A percentile compares a stretch with the other conserved stretches of the same genome.
Conservation (phyloP, 495 filamentous ascomycete species). For the Aspergillus haitiensis region DNA sequence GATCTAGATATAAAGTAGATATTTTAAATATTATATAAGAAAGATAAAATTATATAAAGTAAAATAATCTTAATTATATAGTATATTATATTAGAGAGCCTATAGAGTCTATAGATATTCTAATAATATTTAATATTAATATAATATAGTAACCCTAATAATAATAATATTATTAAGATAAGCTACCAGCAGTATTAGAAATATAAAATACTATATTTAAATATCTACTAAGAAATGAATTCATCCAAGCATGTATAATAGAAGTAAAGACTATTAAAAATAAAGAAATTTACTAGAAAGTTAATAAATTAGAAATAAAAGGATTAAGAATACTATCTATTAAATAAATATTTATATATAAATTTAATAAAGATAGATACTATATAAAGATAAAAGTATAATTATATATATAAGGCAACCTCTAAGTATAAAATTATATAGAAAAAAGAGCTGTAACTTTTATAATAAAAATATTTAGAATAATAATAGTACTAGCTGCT, state of each 20-base stretch:
- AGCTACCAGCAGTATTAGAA: neutral
- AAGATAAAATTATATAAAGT: too few relatives aligned
- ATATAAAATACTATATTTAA: too few relatives aligned
- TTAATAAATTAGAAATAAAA: neutral
- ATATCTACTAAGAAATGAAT: neutral
- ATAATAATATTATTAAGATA: neutral
- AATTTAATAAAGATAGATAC: too few relatives aligned
- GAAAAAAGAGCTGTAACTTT: too few relatives aligned
- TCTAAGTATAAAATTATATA: neutral
- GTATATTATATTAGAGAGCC: too few relatives aligned
- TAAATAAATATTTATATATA: too few relatives aligned
- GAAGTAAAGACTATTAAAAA: neutral
- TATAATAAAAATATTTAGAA: constrained; percentile 5
- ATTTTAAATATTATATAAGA: too few relatives aligned
- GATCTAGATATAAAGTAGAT: too few relatives aligned
- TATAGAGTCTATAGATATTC: neutral
- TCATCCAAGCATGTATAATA: neutral
- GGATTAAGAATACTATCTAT: neutral
- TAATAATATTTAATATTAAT: neutral
- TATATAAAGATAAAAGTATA: too few relatives aligned
- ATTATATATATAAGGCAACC: neutral
- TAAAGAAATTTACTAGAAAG: neutral
- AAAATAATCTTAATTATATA: too few relatives aligned
- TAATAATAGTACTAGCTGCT: neutral
- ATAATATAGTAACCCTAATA: neutral